Evolutionary conservation across 2,329 filamentous ascomycete genomes (phyloP), one percentile per base, ranked within the genome.

Genomic region (Neonectria faginata): DNA sequence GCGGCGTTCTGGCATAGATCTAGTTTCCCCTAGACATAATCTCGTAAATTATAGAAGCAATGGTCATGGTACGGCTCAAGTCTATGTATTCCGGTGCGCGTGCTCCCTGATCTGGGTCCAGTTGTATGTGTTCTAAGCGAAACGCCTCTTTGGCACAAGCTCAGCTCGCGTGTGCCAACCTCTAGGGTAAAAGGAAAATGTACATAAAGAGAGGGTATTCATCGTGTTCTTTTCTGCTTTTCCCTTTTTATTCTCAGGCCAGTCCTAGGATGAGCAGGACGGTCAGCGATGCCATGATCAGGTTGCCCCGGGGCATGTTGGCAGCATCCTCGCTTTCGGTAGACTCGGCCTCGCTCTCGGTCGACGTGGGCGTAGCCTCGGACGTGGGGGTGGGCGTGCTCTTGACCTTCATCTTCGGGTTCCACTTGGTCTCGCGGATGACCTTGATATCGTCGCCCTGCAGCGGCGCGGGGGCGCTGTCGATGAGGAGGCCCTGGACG

Each of bases 401-500:
- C 59, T 65, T 64, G 20, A 52, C 55, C 57, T 66, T 68, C 56
- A 59, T 51, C 47, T 64, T 51, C 11, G 44, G 59, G 29, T 63
- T 51, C 73, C 73, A 75, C 39, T 70, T 65, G 10, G 65, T 70
- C 22, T 75, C 64, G 54, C 80, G 74, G 33, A 86, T 79, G 27
- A 78, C 77, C 74, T 83, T 79, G 73, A 88, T 85, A 50, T 85
- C 78, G 16, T 80, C 78, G 8, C 79, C 82, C 71, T 77, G 78
- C 36, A 86, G 77, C 0, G 88, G 88, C 6, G 81, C 76, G 4
- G 74, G 64, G 1, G 83, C 79, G 5, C 79, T 70, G 14, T 77
- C 71, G 14, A 82, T 79, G 53, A 91, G 77, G 3, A 90, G 79
- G 3, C 87, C 87, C 73, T 91, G 88, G 16, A 91, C 80, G 1